Base-by-base conservation (phyloP, 331 rosid genomes). In the Phaseolus coccineus region DNA sequence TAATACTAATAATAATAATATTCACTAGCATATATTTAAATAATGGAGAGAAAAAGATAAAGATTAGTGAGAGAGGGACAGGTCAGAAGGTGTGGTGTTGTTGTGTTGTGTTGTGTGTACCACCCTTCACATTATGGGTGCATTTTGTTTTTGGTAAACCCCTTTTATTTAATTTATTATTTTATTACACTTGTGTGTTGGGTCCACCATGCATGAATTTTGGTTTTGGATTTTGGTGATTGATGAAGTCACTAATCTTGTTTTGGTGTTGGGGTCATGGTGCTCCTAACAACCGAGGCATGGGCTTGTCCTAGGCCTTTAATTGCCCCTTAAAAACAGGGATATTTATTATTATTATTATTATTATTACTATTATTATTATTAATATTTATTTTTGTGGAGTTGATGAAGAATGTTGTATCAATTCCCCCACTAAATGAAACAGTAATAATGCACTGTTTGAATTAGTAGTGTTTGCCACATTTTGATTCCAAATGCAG, bases 201-300 rank as follows among this genome's bases (percentile, higher is more conserved):
- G 89, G 89, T 76, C 89, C 89, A 46, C 51, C 4, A 46, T 46
- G 51, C 51, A 46, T 46, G 15, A 46, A 46, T 46, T 46, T 46
- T 46, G 51, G 51, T 82, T 90, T 79, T 77, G 81, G 80, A 15
- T 63, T 85, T 27, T 75, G 74, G 79, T 78, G 33, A 65, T 77
- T 70, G 85, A 83, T 83, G 89, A 92, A 87, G 85, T 85, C 87
- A 83, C 76, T 80, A 77, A 77, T 85, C 68, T 87, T 87, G 91
- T 75, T 77, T 84, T 81, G 84, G 76, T 78, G 68, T 68, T 73
- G 78, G 75, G 69, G 71, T 84, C 79, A 62, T 58, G 61, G 53
- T 85, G 73, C 81, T 52, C 78, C 81, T 85, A 83, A 84, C 88
- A 62, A 81, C 88, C 82, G 16, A 59, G 82, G 84, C 83, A 81